Evolutionary conservation across 169 alveolate genomes (phyloP), one percentile per base, ranked within the genome.

Genomic region (Plasmodium gallinaceum): DNA sequence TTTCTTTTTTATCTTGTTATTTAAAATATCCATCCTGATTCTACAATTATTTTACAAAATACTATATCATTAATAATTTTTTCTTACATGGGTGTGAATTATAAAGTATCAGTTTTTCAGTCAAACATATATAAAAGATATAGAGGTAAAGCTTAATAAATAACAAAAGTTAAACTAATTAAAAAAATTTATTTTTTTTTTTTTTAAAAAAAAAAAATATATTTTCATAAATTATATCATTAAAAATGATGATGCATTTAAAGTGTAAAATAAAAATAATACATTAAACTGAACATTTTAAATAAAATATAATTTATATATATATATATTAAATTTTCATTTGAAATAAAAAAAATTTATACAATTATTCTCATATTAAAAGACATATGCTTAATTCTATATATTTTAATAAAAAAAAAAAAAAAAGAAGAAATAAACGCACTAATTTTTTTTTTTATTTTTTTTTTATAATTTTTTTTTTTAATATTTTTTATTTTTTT

Each of bases 1-100:
- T 46, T 46, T 76, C 51, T 62, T 69, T 8, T 76, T 68, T 42
- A 61, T 74, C 32, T 57, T 74, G 37, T 58, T 58, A 57, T 76
- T 76, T 48, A 76, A 62, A 61, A 64, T 64, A 42, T 64, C 62
- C 73, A 76, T 64, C 43, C 18, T 64, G 26, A 46, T 9, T 60
- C 46, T 42, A 52, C 18, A 14, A 62, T 45, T 22, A 62, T 2
- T 58, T 46, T 58, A 8, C 72, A 37, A 22, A 64, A 64, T 64
- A 37, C 51, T 64, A 32, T 12, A 64, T 12, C 73, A 48, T 57
- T 57, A 57, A 1, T 22, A 14, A 14, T 48, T 9, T 48, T 10
- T 48, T 14, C 7, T 48, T 48, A 2, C 0, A 10, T 2, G 58
- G 20, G 58, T 48, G 16, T 32, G 4, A 32, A 32, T 32, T 32